phyloP scores from a whole-genome alignment of 2,329 filamentous ascomycete species.

The Phyllachora maydis region DNA sequence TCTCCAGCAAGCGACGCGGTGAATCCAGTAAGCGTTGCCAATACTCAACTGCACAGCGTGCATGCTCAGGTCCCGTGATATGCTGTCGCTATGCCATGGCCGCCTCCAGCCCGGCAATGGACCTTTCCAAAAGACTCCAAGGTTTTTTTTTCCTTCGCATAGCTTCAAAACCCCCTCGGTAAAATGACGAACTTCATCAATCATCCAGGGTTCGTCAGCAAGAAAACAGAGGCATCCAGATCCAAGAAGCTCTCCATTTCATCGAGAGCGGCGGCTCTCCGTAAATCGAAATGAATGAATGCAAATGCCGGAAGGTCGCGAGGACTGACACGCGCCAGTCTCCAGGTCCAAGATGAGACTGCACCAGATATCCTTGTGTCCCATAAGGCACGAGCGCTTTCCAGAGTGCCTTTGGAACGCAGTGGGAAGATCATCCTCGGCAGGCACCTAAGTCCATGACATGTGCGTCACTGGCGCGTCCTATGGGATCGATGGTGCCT shows the following conservation, averaged over 20 bases:
- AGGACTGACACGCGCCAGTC: too few relatives aligned
- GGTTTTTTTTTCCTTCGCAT: too few relatives aligned
- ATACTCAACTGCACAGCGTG: slow-evolving; percentile 2
- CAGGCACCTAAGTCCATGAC: background rate
- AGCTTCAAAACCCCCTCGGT: too few relatives aligned
- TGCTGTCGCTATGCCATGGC: slow-evolving; percentile 7
- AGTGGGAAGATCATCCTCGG: background rate
- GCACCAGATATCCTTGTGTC: slow-evolving; percentile 1
- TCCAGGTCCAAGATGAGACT: slow-evolving; percentile 2
- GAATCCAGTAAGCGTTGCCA: background rate
- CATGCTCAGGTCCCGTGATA: slow-evolving; percentile 5
- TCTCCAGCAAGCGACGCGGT: background rate
- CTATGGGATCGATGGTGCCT: slow-evolving; percentile 6
- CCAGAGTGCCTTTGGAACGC: slow-evolving; percentile 1
- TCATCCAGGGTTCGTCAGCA: too few relatives aligned
- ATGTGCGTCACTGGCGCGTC: slow-evolving; percentile 4
- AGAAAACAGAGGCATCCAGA: too few relatives aligned
- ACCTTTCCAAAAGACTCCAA: too few relatives aligned
- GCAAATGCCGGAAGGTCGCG: too few relatives aligned
- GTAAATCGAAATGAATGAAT: too few relatives aligned
- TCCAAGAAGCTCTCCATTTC: too few relatives aligned
- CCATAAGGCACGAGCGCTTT: slow-evolving; percentile 3
- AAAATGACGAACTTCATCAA: too few relatives aligned
- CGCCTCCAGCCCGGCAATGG: slow-evolving; percentile 4
- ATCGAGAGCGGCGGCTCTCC: too few relatives aligned